Percentiles rank a stretch among this genome's conserved stretches.
Conservation (phyloP, 1,284 basidiomycete species). For the Marasmius tenuissimus region DNA sequence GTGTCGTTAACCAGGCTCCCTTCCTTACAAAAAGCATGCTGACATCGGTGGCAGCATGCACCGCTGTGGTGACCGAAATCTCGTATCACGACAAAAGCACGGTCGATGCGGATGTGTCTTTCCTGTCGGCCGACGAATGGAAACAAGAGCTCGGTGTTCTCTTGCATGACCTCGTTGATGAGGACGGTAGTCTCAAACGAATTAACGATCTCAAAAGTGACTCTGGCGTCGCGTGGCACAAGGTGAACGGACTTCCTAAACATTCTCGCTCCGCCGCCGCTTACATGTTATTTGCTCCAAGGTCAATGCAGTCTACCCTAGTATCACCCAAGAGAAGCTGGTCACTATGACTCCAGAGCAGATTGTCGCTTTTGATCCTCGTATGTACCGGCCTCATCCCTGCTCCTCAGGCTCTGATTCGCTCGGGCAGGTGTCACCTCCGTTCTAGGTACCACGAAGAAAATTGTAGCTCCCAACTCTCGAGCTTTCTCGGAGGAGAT, state of each 20-base stretch:
- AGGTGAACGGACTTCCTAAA: constrained; percentile 32
- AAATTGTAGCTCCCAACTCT: constrained; percentile 49
- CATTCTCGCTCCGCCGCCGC: not conserved
- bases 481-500: constrained; percentile 54
- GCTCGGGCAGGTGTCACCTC: constrained; percentile 34
- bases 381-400: constrained; percentile 28
- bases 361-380: constrained; percentile 46
- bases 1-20: constrained; percentile 14
- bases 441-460: constrained; percentile 53
- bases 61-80: constrained; percentile 66
- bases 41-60: constrained; percentile 48
- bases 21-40: not conserved
- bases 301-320: constrained; percentile 64
- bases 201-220: constrained; percentile 56
- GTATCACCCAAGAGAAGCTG: constrained; percentile 45
- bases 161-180: constrained; percentile 55
- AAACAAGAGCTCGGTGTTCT: constrained; percentile 52
- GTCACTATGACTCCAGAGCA: constrained; percentile 48
- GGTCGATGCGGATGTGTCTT: constrained; percentile 59
- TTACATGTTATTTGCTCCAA: constrained; percentile 20
- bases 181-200: constrained; percentile 54
- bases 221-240: constrained; percentile 60
- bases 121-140: constrained; percentile 58
- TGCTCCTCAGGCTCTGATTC: not conserved
- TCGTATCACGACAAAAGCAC: constrained; percentile 51